Evolutionary conservation across 352 stramenopile genomes (phyloP).

Genomic region (Phytophthora crassamura): DNA sequence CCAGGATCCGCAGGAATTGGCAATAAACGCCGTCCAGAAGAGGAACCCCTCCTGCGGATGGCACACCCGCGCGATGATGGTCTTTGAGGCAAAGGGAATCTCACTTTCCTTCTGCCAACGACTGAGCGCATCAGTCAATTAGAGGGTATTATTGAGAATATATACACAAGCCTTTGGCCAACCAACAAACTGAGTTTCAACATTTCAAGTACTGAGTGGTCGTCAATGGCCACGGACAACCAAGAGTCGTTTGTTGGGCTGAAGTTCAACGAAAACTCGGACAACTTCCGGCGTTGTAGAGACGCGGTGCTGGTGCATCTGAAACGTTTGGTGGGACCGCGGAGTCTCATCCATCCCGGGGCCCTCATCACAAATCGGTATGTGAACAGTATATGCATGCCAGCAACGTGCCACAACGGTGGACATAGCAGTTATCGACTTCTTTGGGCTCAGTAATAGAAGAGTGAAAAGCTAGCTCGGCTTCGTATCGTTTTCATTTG

Average conservation of each 20-base stretch:
- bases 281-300: slow-evolving; percentile 2
- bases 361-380: too few species aligned
- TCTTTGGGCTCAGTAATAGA: too few species aligned
- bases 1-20: too few species aligned
- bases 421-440: too few species aligned
- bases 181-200: background rate
- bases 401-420: too few species aligned
- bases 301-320: slow-evolving; percentile 2
- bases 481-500: too few species aligned
- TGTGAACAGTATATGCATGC: too few species aligned
- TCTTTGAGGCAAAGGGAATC: background rate
- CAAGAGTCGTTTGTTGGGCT: background rate
- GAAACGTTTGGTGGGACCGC: too few species aligned
- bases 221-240: background rate
- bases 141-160: slow-evolving; percentile 8
- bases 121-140: slow-evolving; percentile 13
- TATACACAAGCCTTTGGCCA: background rate
- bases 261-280: slow-evolving; percentile 1
- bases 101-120: slow-evolving; percentile 10
- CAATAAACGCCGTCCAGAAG: slow-evolving; percentile 1
- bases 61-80: slow-evolving; percentile 2
- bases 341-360: too few species aligned
- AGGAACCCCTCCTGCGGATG: slow-evolving; percentile 1
- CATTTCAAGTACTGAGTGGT: background rate
- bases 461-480: too few species aligned